Conservation (phyloP, 352 stramenopile species). For the Globisporangium polare region DNA sequence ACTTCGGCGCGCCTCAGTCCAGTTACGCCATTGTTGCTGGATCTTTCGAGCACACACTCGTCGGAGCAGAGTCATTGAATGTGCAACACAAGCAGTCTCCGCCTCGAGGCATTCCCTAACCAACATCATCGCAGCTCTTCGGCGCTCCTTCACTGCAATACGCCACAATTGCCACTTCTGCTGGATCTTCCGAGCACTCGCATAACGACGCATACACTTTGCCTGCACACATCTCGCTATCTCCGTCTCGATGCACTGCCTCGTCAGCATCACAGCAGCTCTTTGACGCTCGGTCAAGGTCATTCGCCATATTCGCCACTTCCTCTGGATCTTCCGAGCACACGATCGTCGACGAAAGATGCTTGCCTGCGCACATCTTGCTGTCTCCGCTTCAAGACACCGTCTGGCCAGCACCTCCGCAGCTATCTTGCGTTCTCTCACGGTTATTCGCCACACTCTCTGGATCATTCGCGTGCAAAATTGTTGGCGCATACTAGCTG, state of each 20-base stretch:
- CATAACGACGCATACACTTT: neutral
- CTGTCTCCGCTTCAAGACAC: neutral
- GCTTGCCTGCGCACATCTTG: neutral
- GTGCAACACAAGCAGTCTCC: neutral
- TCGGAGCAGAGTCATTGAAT: neutral
- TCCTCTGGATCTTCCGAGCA: slow-evolving; percentile 27
- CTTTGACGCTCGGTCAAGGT: neutral
- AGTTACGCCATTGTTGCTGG: slow-evolving; percentile 4
- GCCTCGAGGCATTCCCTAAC: neutral
- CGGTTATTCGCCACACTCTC: neutral
- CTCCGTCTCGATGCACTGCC: neutral
- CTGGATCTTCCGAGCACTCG: slow-evolving; percentile 11
- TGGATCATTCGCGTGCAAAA: slow-evolving; percentile 6
- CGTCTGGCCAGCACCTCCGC: neutral
- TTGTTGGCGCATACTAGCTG: neutral
- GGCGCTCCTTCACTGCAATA: neutral
- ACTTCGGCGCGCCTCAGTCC: neutral
- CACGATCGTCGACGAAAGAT: slow-evolving; percentile 7
- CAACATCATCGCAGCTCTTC: neutral
- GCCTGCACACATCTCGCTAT: neutral
- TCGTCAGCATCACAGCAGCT: neutral
- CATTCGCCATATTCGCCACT: slow-evolving; percentile 20
- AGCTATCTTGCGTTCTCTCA: neutral
- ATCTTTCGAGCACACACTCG: slow-evolving; percentile 4
- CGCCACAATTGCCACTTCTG: slow-evolving; percentile 2